Evolutionary conservation across 441 rosid genomes (phyloP).

Genomic region (Erodium chrysanthum): DNA sequence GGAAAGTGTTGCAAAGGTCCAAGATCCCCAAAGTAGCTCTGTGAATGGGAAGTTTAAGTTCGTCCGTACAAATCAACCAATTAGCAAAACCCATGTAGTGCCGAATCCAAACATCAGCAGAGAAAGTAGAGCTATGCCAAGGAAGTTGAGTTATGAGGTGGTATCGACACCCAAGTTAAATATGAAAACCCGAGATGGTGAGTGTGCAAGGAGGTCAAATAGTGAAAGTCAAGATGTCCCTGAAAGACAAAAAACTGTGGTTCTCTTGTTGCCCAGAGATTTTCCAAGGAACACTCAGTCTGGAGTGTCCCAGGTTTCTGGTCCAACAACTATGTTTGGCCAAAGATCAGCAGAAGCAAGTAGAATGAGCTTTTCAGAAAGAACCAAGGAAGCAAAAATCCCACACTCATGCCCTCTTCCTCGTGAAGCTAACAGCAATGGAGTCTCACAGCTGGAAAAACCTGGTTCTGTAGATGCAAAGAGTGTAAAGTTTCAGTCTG

Average conservation of each 20-base stretch:
- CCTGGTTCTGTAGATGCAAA: constrained; percentile 29
- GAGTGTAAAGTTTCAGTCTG: constrained; percentile 20
- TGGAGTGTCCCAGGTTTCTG: constrained; percentile 30
- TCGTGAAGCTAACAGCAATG: constrained; percentile 31
- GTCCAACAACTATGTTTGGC: constrained; percentile 24
- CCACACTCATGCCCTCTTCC: constrained; percentile 37
- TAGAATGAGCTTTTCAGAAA: constrained; percentile 32
- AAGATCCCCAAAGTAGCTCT: constrained; percentile 22
- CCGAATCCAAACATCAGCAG: constrained; percentile 24
- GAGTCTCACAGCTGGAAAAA: constrained; percentile 26
- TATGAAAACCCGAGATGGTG: constrained; percentile 31
- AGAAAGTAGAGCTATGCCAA: constrained; percentile 26
- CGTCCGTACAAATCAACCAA: constrained; percentile 23
- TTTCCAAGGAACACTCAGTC: constrained; percentile 26
- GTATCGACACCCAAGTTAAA: constrained; percentile 26
- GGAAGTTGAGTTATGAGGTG: constrained; percentile 27
- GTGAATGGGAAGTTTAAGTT: constrained; percentile 21
- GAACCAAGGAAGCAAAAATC: constrained; percentile 25
- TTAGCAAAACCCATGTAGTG: constrained; percentile 30
- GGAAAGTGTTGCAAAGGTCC: constrained; percentile 28
- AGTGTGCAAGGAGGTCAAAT: constrained; percentile 23
- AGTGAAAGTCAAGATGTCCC: constrained; percentile 26
- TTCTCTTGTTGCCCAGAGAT: constrained; percentile 40
- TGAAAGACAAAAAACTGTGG: constrained; percentile 32
- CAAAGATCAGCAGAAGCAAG: constrained; percentile 34